phyloP scores from a whole-genome alignment of 805 yeast species.

The Lachancea mirantina region DNA sequence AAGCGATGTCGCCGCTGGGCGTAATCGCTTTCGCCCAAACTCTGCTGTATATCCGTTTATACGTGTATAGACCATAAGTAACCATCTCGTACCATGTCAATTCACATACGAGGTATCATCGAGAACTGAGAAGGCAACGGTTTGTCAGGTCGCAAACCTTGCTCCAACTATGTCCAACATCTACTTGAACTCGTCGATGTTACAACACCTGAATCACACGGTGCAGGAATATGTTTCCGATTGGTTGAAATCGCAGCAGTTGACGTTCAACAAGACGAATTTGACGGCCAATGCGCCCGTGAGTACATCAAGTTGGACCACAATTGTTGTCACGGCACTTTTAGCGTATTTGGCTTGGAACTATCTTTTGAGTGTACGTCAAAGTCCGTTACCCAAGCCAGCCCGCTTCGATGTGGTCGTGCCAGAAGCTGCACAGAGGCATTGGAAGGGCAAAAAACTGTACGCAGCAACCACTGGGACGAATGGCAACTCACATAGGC shows the following conservation, averaged over 20 bases:
- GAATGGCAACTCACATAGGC: constrained; percentile 52
- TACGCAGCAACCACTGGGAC: constrained; percentile 54
- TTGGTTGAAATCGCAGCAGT: constrained; percentile 16
- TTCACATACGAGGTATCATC: neutral
- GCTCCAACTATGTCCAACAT: constrained; percentile 16
- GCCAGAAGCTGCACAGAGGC: constrained; percentile 37
- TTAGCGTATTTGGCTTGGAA: constrained; percentile 17
- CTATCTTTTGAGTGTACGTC: constrained; percentile 12
- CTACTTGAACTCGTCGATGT: constrained; percentile 22
- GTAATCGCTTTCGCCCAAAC: neutral
- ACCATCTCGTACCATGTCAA: no score
- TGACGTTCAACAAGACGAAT: constrained; percentile 12
- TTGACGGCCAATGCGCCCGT: constrained; percentile 13
- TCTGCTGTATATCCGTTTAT: neutral
- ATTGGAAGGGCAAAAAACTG: constrained; percentile 85
- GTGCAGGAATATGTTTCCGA: constrained; percentile 23
- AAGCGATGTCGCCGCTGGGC: no score
- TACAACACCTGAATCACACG: constrained; percentile 23
- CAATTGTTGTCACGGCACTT: constrained; percentile 14
- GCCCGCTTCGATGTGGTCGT: constrained; percentile 16
- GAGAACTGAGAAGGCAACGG: neutral
- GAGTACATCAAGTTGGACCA: constrained; percentile 7
- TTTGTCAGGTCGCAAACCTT: neutral
- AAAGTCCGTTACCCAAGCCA: constrained; percentile 10
- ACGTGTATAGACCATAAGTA: neutral